Conservation (phyloP, 2,329 filamentous ascomycete species). For the Colletotrichum paranaense region DNA sequence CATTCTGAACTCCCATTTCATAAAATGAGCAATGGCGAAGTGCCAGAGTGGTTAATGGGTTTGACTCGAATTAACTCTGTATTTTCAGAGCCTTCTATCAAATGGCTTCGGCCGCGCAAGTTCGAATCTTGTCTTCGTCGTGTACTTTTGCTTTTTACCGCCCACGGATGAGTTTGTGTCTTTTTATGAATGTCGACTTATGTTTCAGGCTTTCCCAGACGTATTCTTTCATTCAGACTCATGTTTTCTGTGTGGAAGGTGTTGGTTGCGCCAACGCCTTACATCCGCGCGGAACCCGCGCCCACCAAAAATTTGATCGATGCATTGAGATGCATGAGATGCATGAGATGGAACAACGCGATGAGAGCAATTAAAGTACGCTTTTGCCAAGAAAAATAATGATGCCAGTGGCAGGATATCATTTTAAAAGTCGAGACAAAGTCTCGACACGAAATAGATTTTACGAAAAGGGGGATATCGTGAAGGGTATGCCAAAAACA, state of each 20-base stretch:
- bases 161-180: background rate
- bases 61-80: constrained; percentile 21
- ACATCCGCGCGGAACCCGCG: background rate
- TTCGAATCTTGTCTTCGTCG: constrained; percentile 34
- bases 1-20: too few relatives aligned
- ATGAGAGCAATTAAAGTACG: background rate
- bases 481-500: constrained; percentile 30
- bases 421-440: background rate
- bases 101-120: constrained; percentile 34
- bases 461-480: constrained; percentile 30
- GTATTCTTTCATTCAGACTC: background rate
- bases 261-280: background rate
- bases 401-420: constrained; percentile 6
- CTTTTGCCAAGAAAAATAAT: background rate
- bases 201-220: background rate
- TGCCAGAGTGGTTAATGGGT: constrained; percentile 32
- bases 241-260: background rate
- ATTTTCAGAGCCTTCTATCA: background rate
- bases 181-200: background rate
- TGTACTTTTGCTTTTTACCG: background rate
- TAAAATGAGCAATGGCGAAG: background rate
- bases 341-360: background rate
- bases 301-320: background rate
- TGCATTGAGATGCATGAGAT: background rate
- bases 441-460: background rate